phyloP scores from a whole-genome alignment of 768 basidiomycete species.

The Mycena epipterygia region DNA sequence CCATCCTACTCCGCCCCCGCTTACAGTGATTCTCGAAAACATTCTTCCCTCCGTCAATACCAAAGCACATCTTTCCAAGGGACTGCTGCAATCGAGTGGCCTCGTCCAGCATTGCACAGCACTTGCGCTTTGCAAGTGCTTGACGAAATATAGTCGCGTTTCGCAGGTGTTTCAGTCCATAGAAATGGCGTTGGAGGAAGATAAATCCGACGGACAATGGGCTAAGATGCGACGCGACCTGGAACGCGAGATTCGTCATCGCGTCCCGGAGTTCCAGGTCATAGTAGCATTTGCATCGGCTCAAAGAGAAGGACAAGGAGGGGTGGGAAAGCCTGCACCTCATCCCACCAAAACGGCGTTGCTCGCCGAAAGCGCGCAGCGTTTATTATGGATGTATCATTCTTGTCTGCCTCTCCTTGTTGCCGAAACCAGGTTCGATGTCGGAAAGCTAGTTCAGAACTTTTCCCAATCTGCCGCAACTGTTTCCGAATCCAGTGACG shows the following conservation, averaged over 20 bases:
- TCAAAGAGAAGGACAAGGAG: conserved; percentile 49
- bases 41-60: conserved; percentile 79
- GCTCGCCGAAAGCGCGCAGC: conserved; percentile 83
- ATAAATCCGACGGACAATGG: conserved; percentile 80
- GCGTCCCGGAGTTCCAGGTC: conserved; percentile 91
- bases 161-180: conserved; percentile 62
- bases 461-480: conserved; percentile 44
- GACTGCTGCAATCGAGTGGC: conserved; percentile 76
- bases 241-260: conserved; percentile 79
- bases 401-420: conserved; percentile 79
- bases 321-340: conserved; percentile 35
- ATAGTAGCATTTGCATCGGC: conserved; percentile 84
- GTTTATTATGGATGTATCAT: conserved; percentile 91
- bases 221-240: conserved; percentile 72
- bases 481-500: conserved; percentile 33
- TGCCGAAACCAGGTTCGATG: conserved; percentile 87
- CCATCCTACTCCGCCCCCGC: conserved; percentile 81
- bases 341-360: conserved; percentile 65
- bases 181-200: conserved; percentile 69
- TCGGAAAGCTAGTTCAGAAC: conserved; percentile 79
- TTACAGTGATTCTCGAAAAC: conserved; percentile 79
- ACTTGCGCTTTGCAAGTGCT: conserved; percentile 79
- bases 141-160: conserved; percentile 78
- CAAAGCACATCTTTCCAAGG: conserved; percentile 84
- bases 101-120: conserved; percentile 92